Conservation (phyloP, 2,329 filamentous ascomycete species). For the Rhexocercosporidium sp. region DNA sequence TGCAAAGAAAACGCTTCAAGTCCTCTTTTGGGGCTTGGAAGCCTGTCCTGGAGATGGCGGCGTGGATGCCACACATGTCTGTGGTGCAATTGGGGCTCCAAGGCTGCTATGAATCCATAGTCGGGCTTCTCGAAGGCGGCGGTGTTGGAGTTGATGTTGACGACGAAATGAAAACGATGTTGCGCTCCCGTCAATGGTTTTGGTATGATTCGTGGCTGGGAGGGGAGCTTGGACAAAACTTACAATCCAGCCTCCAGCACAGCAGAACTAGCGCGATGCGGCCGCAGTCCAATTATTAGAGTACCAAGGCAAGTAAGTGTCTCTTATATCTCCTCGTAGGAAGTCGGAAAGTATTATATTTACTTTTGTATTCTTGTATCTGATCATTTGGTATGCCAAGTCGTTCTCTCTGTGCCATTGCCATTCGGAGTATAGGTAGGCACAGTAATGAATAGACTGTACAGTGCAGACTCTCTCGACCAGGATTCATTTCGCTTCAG, state of each 20-base stretch:
- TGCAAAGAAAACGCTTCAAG: constrained; percentile 54
- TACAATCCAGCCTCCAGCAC: no score
- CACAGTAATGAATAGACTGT: no score
- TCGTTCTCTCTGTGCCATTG: no score
- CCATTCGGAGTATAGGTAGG: no score
- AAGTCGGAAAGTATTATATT: no score
- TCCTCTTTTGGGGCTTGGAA: constrained; percentile 42
- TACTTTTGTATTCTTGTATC: no score
- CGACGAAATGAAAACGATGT: background rate
- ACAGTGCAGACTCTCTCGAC: background rate
- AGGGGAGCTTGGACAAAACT: background rate
- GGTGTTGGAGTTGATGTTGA: background rate
- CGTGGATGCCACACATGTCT: constrained; percentile 67
- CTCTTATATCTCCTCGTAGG: no score
- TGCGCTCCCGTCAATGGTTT: no score
- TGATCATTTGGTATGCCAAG: background rate
- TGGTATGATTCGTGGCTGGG: background rate
- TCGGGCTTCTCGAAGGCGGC: background rate
- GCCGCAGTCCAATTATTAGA: background rate
- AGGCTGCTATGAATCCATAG: background rate
- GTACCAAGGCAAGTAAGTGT: background rate
- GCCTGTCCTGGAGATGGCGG: constrained; percentile 49
- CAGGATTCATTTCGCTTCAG: constrained; percentile 5
- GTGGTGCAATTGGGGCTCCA: background rate
- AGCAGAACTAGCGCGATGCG: background rate